phyloP scores from a whole-genome alignment of 192 early-diverging fungal genomes.

The Podila verticillata region DNA sequence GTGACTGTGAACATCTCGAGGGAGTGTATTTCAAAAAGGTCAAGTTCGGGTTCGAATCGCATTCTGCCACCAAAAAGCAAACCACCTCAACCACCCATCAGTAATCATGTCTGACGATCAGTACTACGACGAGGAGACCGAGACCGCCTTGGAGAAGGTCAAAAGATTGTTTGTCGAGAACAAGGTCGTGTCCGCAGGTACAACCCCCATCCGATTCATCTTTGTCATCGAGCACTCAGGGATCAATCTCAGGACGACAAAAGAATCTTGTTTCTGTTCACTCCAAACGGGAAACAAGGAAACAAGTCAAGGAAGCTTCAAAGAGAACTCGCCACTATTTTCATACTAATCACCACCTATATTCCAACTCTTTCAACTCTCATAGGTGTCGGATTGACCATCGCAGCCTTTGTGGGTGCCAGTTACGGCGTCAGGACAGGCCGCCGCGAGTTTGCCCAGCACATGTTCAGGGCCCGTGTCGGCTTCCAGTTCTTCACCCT shows the following conservation, averaged over 20 bases:
- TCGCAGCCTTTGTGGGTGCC: constrained; percentile 48
- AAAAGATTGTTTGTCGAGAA: constrained; percentile 41
- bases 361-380: background rate
- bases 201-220: background rate
- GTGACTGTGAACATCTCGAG: too few species aligned
- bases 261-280: too few species aligned
- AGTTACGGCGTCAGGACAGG: constrained; percentile 51
- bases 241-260: background rate
- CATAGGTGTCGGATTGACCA: constrained; percentile 46
- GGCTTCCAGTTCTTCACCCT: constrained; percentile 50
- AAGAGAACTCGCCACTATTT: background rate
- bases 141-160: constrained; percentile 50
- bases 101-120: constrained; percentile 34
- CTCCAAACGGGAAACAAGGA: background rate
- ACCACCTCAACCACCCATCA: background rate
- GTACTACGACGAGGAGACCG: constrained; percentile 43
- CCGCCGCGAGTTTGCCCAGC: constrained; percentile 48
- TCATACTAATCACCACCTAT: background rate
- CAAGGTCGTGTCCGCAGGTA: constrained; percentile 47
- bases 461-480: constrained; percentile 53
- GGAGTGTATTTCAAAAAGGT: too few species aligned
- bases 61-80: background rate
- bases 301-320: background rate
- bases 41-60: too few species aligned
- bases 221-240: background rate